Base-by-base conservation (phyloP, 768 basidiomycete species). In the Erythrobasidium yunnanense region DNA sequence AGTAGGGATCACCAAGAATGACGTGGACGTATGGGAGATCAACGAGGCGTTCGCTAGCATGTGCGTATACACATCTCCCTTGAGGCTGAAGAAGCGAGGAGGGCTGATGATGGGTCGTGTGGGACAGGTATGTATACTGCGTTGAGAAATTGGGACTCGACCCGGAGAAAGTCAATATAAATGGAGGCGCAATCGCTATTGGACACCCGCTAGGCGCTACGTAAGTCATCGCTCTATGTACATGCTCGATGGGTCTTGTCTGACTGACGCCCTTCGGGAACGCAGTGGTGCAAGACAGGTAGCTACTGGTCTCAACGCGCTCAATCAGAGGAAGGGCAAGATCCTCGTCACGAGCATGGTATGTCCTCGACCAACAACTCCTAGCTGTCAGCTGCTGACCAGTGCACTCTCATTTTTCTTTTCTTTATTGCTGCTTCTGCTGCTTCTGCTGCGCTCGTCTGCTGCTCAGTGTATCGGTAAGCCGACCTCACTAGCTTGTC, bases 21-120 rank as follows among this genome's bases (percentile, higher is more conserved):
- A 92, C 71, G 78, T 93, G 70, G 90, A 93, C 77, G 88, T 92
- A 74, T 91, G 79, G 77, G 88, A 91, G 87, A 86, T 93, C 75
- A 93, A 93, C 73, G 90, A 92, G 73, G 90, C 89, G 0, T 91
- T 92, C 71, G 88, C 88, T 8, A 88, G 87, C 27, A 71, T 71
- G 71, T 63, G 82, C 66, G n/a, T n/a, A n/a, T n/a, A n/a, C n/a
- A n/a, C n/a, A n/a, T n/a, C n/a, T n/a, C n/a, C n/a, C n/a, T n/a
- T n/a, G n/a, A n/a, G n/a, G n/a, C n/a, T n/a, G n/a, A n/a, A n/a
- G n/a, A n/a, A n/a, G n/a, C n/a, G n/a, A n/a, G n/a, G n/a, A n/a
- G n/a, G n/a, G n/a, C n/a, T n/a, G n/a, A n/a, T n/a, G n/a, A n/a
- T n/a, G n/a, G n/a, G n/a, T n/a, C n/a, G n/a, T n/a, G n/a, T n/a